A percentile compares a stretch with the other conserved stretches of the same genome.
phyloP scores from a whole-genome alignment of 208 protist genomes.

The Trypanosoma scelopori region DNA sequence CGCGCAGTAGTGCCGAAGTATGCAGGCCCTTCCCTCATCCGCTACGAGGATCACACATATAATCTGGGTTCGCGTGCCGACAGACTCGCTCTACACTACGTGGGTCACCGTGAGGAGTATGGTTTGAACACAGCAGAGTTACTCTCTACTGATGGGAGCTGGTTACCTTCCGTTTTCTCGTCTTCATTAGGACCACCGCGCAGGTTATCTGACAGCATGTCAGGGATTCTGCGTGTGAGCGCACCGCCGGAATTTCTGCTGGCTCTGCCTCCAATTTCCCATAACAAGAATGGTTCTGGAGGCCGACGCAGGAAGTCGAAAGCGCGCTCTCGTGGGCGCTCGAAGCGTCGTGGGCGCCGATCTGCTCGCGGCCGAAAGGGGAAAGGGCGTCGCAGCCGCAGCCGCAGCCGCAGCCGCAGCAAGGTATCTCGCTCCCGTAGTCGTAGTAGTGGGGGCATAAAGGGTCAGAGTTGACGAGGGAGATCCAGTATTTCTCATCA shows the following conservation, averaged over 20 bases:
- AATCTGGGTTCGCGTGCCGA: constrained; percentile 65
- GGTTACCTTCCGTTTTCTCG: constrained; percentile 16
- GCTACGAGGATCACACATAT: constrained; percentile 79
- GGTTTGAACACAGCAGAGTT: constrained; percentile 41
- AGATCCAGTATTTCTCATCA: neutral
- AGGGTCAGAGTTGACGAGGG: neutral
- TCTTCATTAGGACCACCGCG: neutral
- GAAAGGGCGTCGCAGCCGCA: constrained; percentile 13
- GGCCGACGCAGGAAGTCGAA: constrained; percentile 5
- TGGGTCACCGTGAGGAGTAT: constrained; percentile 69
- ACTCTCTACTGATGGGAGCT: neutral
- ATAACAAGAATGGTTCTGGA: constrained; percentile 3
- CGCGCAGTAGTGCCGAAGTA: constrained; percentile 74
- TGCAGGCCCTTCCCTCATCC: constrained; percentile 46
- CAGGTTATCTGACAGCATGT: constrained; percentile 16
- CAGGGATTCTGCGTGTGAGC: constrained; percentile 7
- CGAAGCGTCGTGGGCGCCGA: neutral
- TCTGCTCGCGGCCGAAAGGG: constrained; percentile 10
- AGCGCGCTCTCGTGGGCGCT: neutral
- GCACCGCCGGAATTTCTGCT: constrained; percentile 20
- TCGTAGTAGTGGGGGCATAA: constrained; percentile 6
- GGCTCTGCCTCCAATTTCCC: neutral
- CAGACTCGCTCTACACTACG: constrained; percentile 59
- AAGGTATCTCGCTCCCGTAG: constrained; percentile 19
- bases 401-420: constrained; percentile 13